Conservation (phyloP, 768 basidiomycete species). For the Calocybe indica region DNA sequence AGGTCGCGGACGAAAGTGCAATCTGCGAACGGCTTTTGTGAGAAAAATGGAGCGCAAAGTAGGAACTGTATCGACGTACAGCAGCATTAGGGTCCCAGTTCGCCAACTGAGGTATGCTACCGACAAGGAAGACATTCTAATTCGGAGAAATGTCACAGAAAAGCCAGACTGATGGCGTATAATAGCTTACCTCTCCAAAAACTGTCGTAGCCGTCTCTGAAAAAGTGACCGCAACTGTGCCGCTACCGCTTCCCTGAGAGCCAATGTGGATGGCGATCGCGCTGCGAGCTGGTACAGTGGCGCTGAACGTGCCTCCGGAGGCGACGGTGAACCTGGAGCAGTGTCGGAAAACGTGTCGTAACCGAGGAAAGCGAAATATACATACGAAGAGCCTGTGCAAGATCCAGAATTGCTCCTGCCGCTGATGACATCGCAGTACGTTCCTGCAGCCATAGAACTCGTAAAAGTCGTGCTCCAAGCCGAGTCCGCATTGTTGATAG, state of each 20-base stretch:
- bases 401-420: constrained; percentile 32
- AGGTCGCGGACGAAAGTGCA: constrained; percentile 42
- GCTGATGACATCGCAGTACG: constrained; percentile 61
- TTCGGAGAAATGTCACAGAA: neutral
- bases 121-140: constrained; percentile 57
- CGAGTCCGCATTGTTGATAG: constrained; percentile 59
- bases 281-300: constrained; percentile 42
- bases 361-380: neutral
- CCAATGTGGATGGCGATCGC: constrained; percentile 55
- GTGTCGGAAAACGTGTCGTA: neutral
- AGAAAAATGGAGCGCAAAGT: neutral
- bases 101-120: constrained; percentile 50
- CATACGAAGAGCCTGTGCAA: constrained; percentile 50
- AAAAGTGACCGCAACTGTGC: constrained; percentile 38
- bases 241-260: constrained; percentile 21
- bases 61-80: constrained; percentile 22
- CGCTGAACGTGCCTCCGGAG: constrained; percentile 42
- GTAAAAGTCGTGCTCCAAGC: constrained; percentile 51
- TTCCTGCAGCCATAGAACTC: constrained; percentile 51
- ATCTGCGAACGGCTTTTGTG: constrained; percentile 26
- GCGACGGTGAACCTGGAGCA: constrained; percentile 33
- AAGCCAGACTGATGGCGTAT: neutral
- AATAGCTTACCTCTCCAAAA: constrained; percentile 43
- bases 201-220: constrained; percentile 50
- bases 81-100: constrained; percentile 42